Evolutionary conservation across 192 early-diverging fungal genomes (phyloP).

Genomic region (Coemansia interrupta): DNA sequence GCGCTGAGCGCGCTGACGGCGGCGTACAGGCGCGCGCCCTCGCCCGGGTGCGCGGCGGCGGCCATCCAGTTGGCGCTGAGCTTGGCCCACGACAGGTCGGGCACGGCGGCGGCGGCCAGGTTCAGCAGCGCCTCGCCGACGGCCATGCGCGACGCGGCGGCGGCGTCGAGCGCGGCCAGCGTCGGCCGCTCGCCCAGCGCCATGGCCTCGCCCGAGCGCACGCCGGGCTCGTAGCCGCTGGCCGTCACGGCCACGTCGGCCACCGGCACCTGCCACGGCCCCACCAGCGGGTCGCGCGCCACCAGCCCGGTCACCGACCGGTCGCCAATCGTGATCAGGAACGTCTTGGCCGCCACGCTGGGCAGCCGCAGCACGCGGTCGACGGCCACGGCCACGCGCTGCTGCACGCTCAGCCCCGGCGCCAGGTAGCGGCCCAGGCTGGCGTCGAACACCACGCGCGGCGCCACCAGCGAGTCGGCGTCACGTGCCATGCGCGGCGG

Average conservation of each 20-base stretch:
- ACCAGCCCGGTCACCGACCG: slow-evolving; percentile 92
- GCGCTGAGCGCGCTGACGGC: slow-evolving; percentile 93
- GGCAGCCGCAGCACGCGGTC: slow-evolving; percentile 81
- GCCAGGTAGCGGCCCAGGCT: slow-evolving; percentile 61
- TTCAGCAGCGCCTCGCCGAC: slow-evolving; percentile 94
- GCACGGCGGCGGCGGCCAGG: slow-evolving; percentile 81
- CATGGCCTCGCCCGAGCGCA: slow-evolving; percentile 90
- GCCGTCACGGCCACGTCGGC: slow-evolving; percentile 92
- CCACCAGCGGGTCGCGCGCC: slow-evolving; percentile 95
- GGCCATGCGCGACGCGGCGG: slow-evolving; percentile 93
- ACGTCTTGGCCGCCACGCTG: slow-evolving; percentile 85
- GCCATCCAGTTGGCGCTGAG: slow-evolving; percentile 99
- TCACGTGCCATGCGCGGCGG: slow-evolving; percentile 91
- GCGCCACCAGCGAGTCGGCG: slow-evolving; percentile 56
- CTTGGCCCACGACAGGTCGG: slow-evolving; percentile 66
- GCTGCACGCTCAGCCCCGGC: slow-evolving; percentile 17
- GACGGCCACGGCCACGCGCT: slow-evolving; percentile 62
- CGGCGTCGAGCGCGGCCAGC: slow-evolving; percentile 76
- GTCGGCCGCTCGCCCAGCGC: slow-evolving; percentile 95
- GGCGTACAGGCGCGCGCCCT: slow-evolving; percentile 88
- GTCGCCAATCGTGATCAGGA: slow-evolving; percentile 98
- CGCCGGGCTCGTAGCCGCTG: slow-evolving; percentile 58
- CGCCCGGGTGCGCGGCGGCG: slow-evolving; percentile 83
- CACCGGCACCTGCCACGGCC: slow-evolving; percentile 98
- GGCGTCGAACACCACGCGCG: slow-evolving; percentile 58